Evolutionary conservation across 768 basidiomycete genomes (phyloP).

Genomic region (Tremella mesenterica): DNA sequence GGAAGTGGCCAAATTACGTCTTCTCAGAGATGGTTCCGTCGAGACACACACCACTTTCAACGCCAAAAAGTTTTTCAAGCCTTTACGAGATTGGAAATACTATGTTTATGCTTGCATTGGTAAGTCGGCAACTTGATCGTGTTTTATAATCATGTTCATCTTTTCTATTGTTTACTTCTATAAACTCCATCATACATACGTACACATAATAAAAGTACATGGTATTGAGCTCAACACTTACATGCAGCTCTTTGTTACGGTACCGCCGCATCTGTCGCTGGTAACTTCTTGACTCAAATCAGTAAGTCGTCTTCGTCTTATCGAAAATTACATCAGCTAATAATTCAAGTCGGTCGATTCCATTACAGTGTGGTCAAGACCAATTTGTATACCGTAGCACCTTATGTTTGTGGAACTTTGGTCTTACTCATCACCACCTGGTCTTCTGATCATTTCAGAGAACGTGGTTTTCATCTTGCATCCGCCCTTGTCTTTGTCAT

Average conservation of each 20-base stretch:
- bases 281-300: conserved; percentile 53
- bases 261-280: conserved; percentile 48
- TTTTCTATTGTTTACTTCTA: too few species aligned
- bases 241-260: conserved; percentile 12
- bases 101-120: conserved; percentile 19
- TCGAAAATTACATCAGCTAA: background rate
- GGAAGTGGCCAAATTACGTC: conserved; percentile 36
- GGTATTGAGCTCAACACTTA: too few species aligned
- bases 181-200: too few species aligned
- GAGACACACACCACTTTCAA: conserved; percentile 45
- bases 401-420: conserved; percentile 50
- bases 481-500: conserved; percentile 12
- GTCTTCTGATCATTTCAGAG: conserved; percentile 51
- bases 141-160: too few species aligned
- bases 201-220: too few species aligned
- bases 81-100: conserved; percentile 18
- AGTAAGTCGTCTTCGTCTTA: background rate
- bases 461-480: conserved; percentile 12
- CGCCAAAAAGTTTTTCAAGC: conserved; percentile 15
- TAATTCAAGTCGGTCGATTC: conserved; percentile 46
- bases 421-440: conserved; percentile 50
- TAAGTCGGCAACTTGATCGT: conserved; percentile 33
- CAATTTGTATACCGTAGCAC: conserved; percentile 54
- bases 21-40: conserved; percentile 51
- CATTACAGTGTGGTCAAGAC: conserved; percentile 52